Evolutionary conservation across 768 basidiomycete species (phyloP), one percentile per base, ranked within the genome.

Genomic region (Mycena latifolia): DNA sequence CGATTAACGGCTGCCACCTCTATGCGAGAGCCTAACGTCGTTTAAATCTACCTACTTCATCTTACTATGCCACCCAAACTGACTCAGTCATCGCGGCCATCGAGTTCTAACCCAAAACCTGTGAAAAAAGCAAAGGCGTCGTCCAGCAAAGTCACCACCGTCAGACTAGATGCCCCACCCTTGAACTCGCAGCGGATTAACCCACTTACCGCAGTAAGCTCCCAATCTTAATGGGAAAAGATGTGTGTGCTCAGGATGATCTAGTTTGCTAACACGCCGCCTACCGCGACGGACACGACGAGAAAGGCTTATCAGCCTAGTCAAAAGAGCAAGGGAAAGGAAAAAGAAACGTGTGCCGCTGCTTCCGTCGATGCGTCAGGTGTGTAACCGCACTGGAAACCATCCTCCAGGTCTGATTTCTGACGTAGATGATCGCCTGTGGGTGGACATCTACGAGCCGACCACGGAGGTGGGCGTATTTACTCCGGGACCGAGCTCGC

Each of bases 391-490:
- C 28, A 6, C 28, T 14, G 5, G 24, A 14, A 27, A 6, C 8
- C 22, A 0, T 41, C 39, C 20, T 24, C n/a, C 10, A 24, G 15
- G 20, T 33, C 55, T 48, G 24, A 56, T 45, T 22, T 25, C n/a
- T n/a, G 11, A 1, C 12, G 27, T 45, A 80, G 85, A 80, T 57
- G 81, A 81, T 55, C 71, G 74, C 50, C 73, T 90, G 54, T 90
- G 90, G 90, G 83, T 89, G 6, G 90, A 91, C 73, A 84, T 83
- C 39, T 88, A 90, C 67, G 86, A 89, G 73, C 89, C 89, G 24
- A 81, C 69, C 2, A 81, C 85, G 11, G 88, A 89, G 79, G 90
- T 87, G 54, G 54, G 76, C 50, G 47, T 65, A 58, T 64, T 52
- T 12, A 1, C 25, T 27, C 15, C 31, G 27, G n/a, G n/a, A 37